Percentiles rank a stretch among this genome's conserved stretches.
phyloP scores from a whole-genome alignment of 257 asterid genomes.

The Nicotiana benthamiana region DNA sequence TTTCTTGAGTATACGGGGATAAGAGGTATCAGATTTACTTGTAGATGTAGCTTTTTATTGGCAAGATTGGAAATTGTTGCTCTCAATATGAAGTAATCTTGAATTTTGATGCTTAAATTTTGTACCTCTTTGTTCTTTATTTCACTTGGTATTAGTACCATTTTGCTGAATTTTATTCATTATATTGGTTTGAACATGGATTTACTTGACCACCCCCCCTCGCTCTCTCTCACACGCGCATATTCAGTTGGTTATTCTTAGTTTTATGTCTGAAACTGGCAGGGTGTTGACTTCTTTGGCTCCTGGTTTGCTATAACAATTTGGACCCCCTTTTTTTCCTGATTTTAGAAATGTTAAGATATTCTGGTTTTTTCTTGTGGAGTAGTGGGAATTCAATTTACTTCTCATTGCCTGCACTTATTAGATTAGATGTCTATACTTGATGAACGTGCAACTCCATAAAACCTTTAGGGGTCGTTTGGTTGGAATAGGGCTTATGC shows the following conservation, averaged over 20 bases:
- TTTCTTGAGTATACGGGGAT: too few species aligned
- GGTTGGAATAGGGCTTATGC: too few species aligned
- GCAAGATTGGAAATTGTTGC: background rate
- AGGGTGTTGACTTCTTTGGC: background rate
- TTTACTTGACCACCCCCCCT: background rate
- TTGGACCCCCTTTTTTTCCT: background rate
- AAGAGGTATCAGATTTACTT: background rate
- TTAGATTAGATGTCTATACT: background rate
- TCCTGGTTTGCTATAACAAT: background rate
- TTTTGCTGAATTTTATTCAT: background rate
- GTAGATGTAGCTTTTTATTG: background rate
- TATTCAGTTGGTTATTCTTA: background rate
- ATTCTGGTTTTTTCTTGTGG: background rate
- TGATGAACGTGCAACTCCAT: background rate
- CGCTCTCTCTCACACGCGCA: too few species aligned
- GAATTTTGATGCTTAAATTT: background rate
- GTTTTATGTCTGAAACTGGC: background rate
- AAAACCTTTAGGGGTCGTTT: too few species aligned
- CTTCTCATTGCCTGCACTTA: background rate
- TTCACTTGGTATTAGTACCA: background rate
- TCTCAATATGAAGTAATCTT: background rate
- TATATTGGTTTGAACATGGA: background rate
- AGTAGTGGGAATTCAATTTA: background rate
- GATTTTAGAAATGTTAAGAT: background rate
- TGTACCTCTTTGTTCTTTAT: background rate